phyloP scores from a whole-genome alignment of 208 protist species.

The Acanthamoeba culbertsoni region DNA sequence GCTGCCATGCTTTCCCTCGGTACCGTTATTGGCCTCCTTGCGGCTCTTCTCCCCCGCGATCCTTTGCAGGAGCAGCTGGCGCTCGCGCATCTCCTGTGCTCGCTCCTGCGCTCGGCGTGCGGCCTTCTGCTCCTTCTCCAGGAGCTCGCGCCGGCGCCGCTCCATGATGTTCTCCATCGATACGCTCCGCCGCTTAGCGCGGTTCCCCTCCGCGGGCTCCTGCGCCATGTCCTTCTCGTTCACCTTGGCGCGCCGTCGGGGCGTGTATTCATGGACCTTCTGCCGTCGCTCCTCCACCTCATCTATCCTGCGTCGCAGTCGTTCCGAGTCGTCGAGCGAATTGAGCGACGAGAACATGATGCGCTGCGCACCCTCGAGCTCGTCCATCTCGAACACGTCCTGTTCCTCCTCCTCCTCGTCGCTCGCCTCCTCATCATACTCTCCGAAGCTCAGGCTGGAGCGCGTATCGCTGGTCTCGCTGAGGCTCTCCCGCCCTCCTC shows the following conservation, averaged over 20 bases:
- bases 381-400: slow-evolving; percentile 24
- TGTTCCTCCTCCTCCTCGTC: not conserved
- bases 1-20: not conserved
- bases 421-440: not conserved
- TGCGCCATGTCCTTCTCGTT: not conserved
- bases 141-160: not conserved
- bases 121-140: not conserved
- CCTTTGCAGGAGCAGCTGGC: not conserved
- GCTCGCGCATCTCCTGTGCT: not conserved
- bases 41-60: not conserved
- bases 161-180: not conserved
- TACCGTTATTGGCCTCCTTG: not conserved
- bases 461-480: not conserved
- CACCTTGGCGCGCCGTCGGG: not conserved
- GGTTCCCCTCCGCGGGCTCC: not conserved
- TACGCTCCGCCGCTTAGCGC: not conserved
- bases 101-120: not conserved
- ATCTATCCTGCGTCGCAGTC: not conserved
- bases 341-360: too few species aligned
- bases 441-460: not conserved
- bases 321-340: not conserved
- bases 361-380: not conserved
- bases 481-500: not conserved
- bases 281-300: slow-evolving; percentile 7
- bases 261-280: not conserved